phyloP scores from a whole-genome alignment of 164 flowering plant species.

The Macadamia integrifolia region DNA sequence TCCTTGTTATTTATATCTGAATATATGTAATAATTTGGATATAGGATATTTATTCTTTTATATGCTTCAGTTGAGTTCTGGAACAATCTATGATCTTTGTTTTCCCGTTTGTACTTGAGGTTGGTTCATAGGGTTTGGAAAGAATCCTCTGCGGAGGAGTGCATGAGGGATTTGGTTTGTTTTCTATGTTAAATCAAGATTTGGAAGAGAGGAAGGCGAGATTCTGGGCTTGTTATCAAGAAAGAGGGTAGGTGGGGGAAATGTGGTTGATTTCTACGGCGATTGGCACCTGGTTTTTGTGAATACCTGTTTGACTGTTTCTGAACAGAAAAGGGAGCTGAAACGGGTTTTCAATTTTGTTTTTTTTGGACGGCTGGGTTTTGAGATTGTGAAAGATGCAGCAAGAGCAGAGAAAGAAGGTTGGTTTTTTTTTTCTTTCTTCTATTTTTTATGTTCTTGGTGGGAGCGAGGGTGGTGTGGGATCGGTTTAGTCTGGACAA shows the following conservation, averaged over 20 bases:
- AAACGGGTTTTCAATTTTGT: neutral
- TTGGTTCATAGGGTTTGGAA: conserved; percentile 8
- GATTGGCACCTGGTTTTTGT: neutral
- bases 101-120: neutral
- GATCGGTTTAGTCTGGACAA: neutral
- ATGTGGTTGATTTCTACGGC: conserved; percentile 49
- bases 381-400: conserved; percentile 40
- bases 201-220: conserved; percentile 38
- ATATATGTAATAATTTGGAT: neutral
- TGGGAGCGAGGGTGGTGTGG: neutral
- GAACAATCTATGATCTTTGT: conserved; percentile 26
- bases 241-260: conserved; percentile 85
- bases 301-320: neutral
- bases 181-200: conserved; percentile 33
- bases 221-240: conserved; percentile 54
- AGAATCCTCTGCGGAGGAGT: conserved; percentile 19
- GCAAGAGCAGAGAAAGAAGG: conserved; percentile 80
- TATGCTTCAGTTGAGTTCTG: neutral
- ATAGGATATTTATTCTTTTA: neutral
- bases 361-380: conserved; percentile 5
- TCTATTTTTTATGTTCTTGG: neutral
- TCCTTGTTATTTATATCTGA: neutral
- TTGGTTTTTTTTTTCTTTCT: conserved; percentile 15
- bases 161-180: conserved; percentile 47
- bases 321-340: neutral